Evolutionary conservation across 1,284 basidiomycete species (phyloP), one percentile per base, ranked within the genome.

Genomic region (Apiotrichum siamense): DNA sequence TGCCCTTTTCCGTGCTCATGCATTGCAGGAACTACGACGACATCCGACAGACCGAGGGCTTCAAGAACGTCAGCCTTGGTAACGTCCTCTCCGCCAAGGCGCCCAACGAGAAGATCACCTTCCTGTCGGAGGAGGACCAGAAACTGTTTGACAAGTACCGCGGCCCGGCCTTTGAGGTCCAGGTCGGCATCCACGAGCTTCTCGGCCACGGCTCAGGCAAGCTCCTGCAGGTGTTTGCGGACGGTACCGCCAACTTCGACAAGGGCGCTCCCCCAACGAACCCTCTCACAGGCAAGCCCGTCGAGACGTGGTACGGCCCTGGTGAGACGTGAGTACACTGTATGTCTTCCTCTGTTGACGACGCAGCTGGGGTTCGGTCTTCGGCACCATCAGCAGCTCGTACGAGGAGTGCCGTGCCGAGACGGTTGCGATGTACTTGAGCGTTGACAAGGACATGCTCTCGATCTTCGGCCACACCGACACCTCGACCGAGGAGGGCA

Each of bases 181-280:
- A 57, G 49, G 55, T 57, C 40, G 55, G 55, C 43, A 54, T 57
- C 35, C 55, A 57, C 55, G 55, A 57, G 52, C 52, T 57, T 4
- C 49, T 57, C 35, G 55, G 55, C 36, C 55, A 57, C 49, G 55
- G 55, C 2, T 49, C 52, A 4, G 55, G 55, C 43, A 57, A 57
- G 52, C 46, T 57, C 18, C 44, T 57, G n/a, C 44, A 48, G 25
- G 52, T 46, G 24, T 47, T 54, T n/a, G 37, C 36, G 18, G 49
- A 51, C 44, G 55, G 55, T 36, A 43, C 39, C 6, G 32, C 51
- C 45, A 57, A 57, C 52, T 57, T 57, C 36, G 52, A 54, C 43
- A 41, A 49, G 37, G 26, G 35, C 33, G 37, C 44, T 39, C 54
- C 54, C 3, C 54, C 54, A 11, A 44, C 18, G 21, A 57, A 51